Percentiles rank a stretch among this genome's conserved stretches.
Evolutionary conservation across 495 filamentous ascomycete species (phyloP).

Genomic region (Daldinia loculata): DNA sequence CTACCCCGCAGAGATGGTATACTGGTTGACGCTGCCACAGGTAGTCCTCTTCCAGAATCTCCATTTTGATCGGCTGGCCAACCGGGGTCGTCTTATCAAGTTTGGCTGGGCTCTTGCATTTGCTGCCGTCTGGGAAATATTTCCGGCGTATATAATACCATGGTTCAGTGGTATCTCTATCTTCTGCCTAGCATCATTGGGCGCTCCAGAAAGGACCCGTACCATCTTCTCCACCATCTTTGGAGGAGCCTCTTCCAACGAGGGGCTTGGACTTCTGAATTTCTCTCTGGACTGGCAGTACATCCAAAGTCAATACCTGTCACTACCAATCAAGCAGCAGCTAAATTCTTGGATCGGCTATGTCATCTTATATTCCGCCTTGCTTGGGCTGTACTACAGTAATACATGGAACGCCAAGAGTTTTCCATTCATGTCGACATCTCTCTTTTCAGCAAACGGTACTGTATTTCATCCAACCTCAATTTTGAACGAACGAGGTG

Average conservation of each 20-base stretch:
- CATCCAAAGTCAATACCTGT: constrained; percentile 45
- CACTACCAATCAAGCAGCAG: constrained; percentile 46
- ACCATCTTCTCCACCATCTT: constrained; percentile 66
- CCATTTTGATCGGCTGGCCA: constrained; percentile 50
- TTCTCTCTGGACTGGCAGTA: constrained; percentile 68
- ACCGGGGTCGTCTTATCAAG: constrained; percentile 48
- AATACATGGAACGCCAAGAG: constrained; percentile 60
- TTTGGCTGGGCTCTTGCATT: constrained; percentile 54
- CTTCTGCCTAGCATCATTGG: constrained; percentile 63
- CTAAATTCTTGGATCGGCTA: constrained; percentile 58
- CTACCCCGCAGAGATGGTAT: constrained; percentile 62
- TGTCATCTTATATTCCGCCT: constrained; percentile 51
- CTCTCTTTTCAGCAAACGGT: constrained; percentile 20
- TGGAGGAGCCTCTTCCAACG: constrained; percentile 64
- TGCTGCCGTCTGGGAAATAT: constrained; percentile 60
- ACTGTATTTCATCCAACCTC: constrained; percentile 23
- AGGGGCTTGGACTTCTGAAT: constrained; percentile 57
- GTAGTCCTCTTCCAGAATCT: constrained; percentile 54
- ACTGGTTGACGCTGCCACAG: constrained; percentile 32
- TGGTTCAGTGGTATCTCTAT: constrained; percentile 64
- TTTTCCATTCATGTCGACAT: constrained; percentile 60
- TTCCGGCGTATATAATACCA: constrained; percentile 65
- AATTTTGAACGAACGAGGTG: constrained; percentile 23
- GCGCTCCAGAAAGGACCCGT: constrained; percentile 39
- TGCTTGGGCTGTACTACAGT: constrained; percentile 58